Conservation (phyloP, 495 filamentous ascomycete species). For the Hypoxylon crocopeplum region DNA sequence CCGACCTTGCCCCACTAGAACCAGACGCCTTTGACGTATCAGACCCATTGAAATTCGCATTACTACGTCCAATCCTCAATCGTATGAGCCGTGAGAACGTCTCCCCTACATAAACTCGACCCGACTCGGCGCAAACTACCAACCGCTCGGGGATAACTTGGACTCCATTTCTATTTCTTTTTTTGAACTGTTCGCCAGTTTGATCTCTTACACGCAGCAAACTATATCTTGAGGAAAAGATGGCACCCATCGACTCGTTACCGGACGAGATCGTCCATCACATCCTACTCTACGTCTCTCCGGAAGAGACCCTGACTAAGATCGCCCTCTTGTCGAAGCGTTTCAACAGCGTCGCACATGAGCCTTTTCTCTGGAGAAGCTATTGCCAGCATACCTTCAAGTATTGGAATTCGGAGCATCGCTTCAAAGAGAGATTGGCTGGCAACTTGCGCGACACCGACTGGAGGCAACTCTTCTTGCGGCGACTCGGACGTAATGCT, state of each 20-base stretch:
- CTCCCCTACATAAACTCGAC: not conserved
- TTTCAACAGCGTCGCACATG: conserved; percentile 68
- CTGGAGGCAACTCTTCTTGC: conserved; percentile 78
- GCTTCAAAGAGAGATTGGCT: conserved; percentile 62
- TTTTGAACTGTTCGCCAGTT: not conserved
- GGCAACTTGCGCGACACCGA: conserved; percentile 61
- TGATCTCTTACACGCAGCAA: not conserved
- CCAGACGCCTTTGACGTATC: conserved; percentile 42
- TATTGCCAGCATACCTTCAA: conserved; percentile 71
- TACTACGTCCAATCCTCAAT: conserved; percentile 14
- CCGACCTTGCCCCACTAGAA: too few species aligned
- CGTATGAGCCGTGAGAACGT: not conserved
- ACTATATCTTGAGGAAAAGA: conserved; percentile 1
- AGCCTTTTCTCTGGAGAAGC: conserved; percentile 78
- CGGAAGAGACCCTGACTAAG: conserved; percentile 54
- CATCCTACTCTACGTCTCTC: conserved; percentile 67
- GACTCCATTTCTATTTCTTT: not conserved
- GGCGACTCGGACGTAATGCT: conserved; percentile 61
- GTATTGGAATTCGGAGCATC: conserved; percentile 76
- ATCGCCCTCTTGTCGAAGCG: conserved; percentile 68
- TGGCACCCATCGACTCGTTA: conserved; percentile 51
- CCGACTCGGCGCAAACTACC: conserved; percentile 22
- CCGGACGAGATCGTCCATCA: conserved; percentile 79
- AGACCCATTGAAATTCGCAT: conserved; percentile 37
- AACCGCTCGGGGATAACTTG: conserved; percentile 19